phyloP scores from a whole-genome alignment of 1,284 basidiomycete species.

The Ganoderma sp. region DNA sequence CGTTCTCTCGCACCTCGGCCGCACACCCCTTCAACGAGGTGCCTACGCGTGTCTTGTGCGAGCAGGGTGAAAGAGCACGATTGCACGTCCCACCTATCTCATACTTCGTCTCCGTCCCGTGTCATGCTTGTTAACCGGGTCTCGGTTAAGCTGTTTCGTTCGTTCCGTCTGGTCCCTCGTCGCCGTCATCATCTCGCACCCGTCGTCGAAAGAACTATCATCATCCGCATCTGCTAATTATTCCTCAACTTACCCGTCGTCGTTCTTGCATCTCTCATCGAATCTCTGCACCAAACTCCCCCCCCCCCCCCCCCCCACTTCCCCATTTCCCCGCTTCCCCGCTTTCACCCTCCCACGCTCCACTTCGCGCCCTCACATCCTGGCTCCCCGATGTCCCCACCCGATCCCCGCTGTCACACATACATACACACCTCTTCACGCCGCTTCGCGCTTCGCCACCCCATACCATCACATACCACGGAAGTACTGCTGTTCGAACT shows the following conservation, averaged over 20 bases:
- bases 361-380: neutral
- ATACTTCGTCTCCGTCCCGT: conserved; percentile 7
- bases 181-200: conserved; percentile 1
- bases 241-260: conserved; percentile 22
- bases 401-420: conserved; percentile 2
- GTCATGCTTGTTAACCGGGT: conserved; percentile 11
- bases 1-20: conserved; percentile 11
- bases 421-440: neutral
- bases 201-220: conserved; percentile 32
- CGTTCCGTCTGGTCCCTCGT: conserved; percentile 17
- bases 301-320: neutral
- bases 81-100: neutral
- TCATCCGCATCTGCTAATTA: conserved; percentile 33
- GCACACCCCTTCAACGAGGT: conserved; percentile 5
- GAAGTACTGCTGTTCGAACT: conserved; percentile 17
- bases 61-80: neutral
- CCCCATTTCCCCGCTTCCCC: conserved; percentile 9
- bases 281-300: conserved; percentile 3
- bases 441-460: neutral
- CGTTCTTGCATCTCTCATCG: conserved; percentile 18
- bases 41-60: conserved; percentile 2
- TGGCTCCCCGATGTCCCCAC: neutral
- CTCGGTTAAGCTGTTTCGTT: conserved; percentile 7
- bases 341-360: neutral
- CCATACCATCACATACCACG: conserved; percentile 17